Base-by-base conservation (phyloP, 2,329 filamentous ascomycete species). In the Phoma sp. region DNA sequence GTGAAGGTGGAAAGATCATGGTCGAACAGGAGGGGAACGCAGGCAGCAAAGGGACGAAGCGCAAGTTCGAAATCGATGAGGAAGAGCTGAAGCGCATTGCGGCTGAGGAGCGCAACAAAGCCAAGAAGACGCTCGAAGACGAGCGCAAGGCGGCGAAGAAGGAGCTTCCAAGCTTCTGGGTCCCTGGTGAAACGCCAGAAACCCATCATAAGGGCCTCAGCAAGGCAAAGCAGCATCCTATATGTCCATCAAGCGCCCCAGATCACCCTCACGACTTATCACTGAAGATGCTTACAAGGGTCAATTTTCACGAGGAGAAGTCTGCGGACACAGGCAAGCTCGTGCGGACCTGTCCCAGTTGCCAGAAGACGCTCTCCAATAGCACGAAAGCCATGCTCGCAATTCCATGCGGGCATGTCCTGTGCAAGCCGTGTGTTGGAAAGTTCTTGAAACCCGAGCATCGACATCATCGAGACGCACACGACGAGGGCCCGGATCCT, bases 381-480 rank as follows among this genome's bases (percentile, higher is more conserved):
- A 83, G 89, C 3, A 89, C 90, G 3, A 90, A 89, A 70, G 90
- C 93, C 0, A 85, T 93, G 72, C 80, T 97, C 46, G 87, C 90
- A 2, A 93, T 91, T 71, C 90, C 90, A 0, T 99, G 93, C 67
- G 93, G 93, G 0, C 93, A 99, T 71, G 92, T 98, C 0, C 76
- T 97, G 22, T 99, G 93, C 75, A 88, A 89, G 66, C 88, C 84
- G 35, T 97, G 93, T 68, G 88, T 93, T 13, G 84, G 87, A 49
- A 89, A 92, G 68, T 96, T 98, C 74, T 88, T 97, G 81, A 61
- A 77, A 60, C 71, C 76, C 0, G 70, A 73, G 32, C 67, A 69
- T 43, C 46, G 70, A 36, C 71, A 74, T 59, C 69, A 74, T 6
- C 46, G 67, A 7, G 69, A 74, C 52, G 85, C 86, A 5, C 88